phyloP scores from a whole-genome alignment of 495 filamentous ascomycete species.

The Penicillium odoratum region DNA sequence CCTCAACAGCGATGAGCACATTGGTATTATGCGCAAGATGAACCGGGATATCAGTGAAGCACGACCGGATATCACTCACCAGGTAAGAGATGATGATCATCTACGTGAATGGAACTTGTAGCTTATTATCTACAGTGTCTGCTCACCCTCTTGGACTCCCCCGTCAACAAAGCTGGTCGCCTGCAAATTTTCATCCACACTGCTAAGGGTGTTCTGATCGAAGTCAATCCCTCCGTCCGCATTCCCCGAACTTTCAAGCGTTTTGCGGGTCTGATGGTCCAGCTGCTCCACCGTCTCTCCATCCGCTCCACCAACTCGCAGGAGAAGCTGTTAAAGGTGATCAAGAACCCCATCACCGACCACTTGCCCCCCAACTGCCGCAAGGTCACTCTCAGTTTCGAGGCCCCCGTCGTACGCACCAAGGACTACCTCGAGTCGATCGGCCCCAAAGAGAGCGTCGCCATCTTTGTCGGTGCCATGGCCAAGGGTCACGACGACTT shows the following conservation, averaged over 20 bases:
- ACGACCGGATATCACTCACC: slow-evolving; percentile 94
- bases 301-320: slow-evolving; percentile 95
- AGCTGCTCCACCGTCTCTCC: slow-evolving; percentile 92
- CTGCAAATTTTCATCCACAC: slow-evolving; percentile 99
- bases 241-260: slow-evolving; percentile 99
- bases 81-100: slow-evolving; percentile 55
- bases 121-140: slow-evolving; percentile 65
- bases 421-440: slow-evolving; percentile 83
- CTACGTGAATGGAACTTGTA: background rate
- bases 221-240: slow-evolving; percentile 94
- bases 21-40: slow-evolving; percentile 99
- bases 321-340: slow-evolving; percentile 96
- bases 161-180: slow-evolving; percentile 95
- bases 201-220: slow-evolving; percentile 92
- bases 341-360: slow-evolving; percentile 95
- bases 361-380: slow-evolving; percentile 96
- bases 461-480: slow-evolving; percentile 98
- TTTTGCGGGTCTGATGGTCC: slow-evolving; percentile 97
- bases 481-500: slow-evolving; percentile 96
- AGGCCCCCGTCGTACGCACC: slow-evolving; percentile 81
- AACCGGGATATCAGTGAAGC: slow-evolving; percentile 97
- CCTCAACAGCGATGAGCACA: slow-evolving; percentile 98
- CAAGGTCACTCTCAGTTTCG: slow-evolving; percentile 93
- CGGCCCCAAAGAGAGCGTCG: slow-evolving; percentile 82
- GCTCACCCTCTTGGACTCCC: slow-evolving; percentile 94